Percentiles rank a stretch among this genome's conserved stretches.
Evolutionary conservation across 192 early-diverging fungal species (phyloP).

Genomic region (Coemansia erecta): DNA sequence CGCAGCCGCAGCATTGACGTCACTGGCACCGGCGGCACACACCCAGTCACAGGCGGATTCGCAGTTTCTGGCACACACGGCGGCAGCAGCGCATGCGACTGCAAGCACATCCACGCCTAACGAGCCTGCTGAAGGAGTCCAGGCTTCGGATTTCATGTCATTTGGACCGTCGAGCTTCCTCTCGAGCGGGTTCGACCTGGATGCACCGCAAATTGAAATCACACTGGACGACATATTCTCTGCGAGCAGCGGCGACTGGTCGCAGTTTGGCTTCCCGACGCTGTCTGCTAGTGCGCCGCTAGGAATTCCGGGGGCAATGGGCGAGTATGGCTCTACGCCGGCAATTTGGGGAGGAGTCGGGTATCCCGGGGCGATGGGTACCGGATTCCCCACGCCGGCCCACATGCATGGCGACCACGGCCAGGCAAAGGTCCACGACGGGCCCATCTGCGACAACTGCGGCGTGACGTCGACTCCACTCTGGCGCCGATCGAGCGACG

Average conservation of each 20-base stretch:
- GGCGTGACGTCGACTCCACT: slow-evolving; percentile 84
- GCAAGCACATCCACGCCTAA: slow-evolving; percentile 8
- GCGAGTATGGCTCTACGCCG: slow-evolving; percentile 29
- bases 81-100: background rate
- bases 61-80: background rate
- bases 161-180: slow-evolving; percentile 53
- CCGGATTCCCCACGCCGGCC: background rate
- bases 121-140: slow-evolving; percentile 21
- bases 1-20: background rate
- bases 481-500: slow-evolving; percentile 87
- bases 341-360: slow-evolving; percentile 44
- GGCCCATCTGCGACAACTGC: slow-evolving; percentile 67
- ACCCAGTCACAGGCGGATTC: background rate
- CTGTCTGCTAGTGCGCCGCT: slow-evolving; percentile 26
- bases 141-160: slow-evolving; percentile 54
- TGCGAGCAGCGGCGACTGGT: slow-evolving; percentile 44
- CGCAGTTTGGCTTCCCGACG: slow-evolving; percentile 45
- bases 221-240: slow-evolving; percentile 55
- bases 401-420: slow-evolving; percentile 10
- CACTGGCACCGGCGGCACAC: slow-evolving; percentile 6
- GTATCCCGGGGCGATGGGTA: slow-evolving; percentile 30
- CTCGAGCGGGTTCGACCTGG: slow-evolving; percentile 50
- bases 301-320: slow-evolving; percentile 28
- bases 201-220: slow-evolving; percentile 55
- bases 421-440: slow-evolving; percentile 30